Evolutionary conservation across 441 rosid species (phyloP), one percentile per base, ranked within the genome.

Genomic region (Adansonia rubrostipa): DNA sequence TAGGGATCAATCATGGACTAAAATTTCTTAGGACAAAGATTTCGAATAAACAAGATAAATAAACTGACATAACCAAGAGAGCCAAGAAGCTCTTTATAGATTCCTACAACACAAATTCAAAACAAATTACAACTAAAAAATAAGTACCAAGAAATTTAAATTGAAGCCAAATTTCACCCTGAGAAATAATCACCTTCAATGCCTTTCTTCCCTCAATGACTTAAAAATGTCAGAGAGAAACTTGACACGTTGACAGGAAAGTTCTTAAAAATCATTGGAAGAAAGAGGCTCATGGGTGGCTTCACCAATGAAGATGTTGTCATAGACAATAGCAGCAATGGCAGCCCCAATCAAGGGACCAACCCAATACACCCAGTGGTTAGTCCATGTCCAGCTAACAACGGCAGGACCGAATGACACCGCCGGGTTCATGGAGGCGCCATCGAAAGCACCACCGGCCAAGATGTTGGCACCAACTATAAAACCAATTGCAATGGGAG

Each of bases 351-450:
- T 75, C 78, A 90, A 77, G 0, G 94, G 94, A 9, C 94, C 94
- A 9, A 85, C 78, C 94, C 94, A 90, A 71, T 86, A 90, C 24
- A 90, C 94, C 94, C 94, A 90, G 75, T 90, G 94, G 78, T 84
- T 77, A 1, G 89, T 82, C 94, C 94, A 90, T 1, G 90, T 85
- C 91, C 92, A 81, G 86, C 92, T 89, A 45, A 90, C 94, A 72
- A 90, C 89, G 0, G 92, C 94, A 0, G 94, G 94, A 9, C 94
- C 94, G 45, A 90, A 89, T 4, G 91, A 87, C 24, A 90, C 90
- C 0, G 92, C 94, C 0, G 94, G 94, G 86, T 90, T 90, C 94
- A 90, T 90, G 3, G 94, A 85, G 5, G 92, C 94, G 0, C 94
- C 92, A 19, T 89, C 92, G 15, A 90, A 90, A 2, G 91, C 90